Percentiles rank a stretch among this genome's conserved stretches.
Evolutionary conservation across 2,329 filamentous ascomycete genomes (phyloP).

Genomic region (Colletotrichum acutatum): DNA sequence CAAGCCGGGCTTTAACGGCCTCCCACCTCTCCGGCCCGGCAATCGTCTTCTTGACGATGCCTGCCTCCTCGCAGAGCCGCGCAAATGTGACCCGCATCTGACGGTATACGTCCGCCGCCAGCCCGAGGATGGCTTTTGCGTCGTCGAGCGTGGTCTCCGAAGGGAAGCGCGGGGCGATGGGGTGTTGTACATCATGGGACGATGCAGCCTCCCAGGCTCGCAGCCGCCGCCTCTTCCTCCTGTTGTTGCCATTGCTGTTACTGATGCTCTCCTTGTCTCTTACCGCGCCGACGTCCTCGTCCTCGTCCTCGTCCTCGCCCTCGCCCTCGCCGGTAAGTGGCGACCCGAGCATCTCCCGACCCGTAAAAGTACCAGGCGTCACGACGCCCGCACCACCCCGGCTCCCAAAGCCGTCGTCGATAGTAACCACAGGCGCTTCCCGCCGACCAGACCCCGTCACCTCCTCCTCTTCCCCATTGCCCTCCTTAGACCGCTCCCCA

Average conservation of each 20-base stretch:
- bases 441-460: neutral
- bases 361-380: conserved; percentile 27
- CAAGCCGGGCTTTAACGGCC: conserved; percentile 72
- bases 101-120: conserved; percentile 73
- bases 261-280: conserved; percentile 2
- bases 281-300: neutral
- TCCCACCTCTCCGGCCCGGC: conserved; percentile 81
- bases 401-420: neutral
- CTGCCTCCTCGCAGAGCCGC: conserved; percentile 73
- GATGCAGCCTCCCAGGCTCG: conserved; percentile 56
- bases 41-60: conserved; percentile 79
- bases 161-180: conserved; percentile 76
- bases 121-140: conserved; percentile 74
- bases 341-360: conserved; percentile 18
- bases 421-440: neutral
- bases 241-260: neutral
- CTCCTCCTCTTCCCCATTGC: too few relatives aligned
- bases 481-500: conserved; percentile 59
- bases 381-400: neutral
- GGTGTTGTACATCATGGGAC: conserved; percentile 72
- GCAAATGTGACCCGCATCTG: conserved; percentile 75
- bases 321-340: neutral
- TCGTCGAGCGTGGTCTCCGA: conserved; percentile 87
- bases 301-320: neutral
- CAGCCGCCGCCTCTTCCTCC: conserved; percentile 33